Conservation (phyloP, 2,329 filamentous ascomycete species). For the Sporothrix pallida region DNA sequence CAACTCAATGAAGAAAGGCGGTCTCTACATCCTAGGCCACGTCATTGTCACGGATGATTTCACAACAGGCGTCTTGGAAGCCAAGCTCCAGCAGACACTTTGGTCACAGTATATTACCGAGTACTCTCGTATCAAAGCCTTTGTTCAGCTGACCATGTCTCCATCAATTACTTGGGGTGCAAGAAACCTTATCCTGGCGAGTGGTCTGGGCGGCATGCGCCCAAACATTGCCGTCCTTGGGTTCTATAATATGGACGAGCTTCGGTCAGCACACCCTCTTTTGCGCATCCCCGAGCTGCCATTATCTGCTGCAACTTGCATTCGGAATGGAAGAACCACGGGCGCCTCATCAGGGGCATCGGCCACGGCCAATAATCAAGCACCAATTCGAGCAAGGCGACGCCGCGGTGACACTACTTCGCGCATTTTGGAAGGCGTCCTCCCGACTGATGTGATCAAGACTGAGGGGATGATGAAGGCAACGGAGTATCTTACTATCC, state of each 20-base stretch:
- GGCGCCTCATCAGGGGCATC: neutral
- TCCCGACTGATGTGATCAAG: conserved; percentile 73
- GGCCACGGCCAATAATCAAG: neutral
- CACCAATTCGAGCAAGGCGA: conserved; percentile 40
- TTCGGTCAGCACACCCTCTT: conserved; percentile 64
- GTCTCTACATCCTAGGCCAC: conserved; percentile 82
- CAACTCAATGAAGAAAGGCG: conserved; percentile 88
- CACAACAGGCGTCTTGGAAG: conserved; percentile 76
- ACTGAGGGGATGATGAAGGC: conserved; percentile 72
- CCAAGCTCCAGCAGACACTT: conserved; percentile 76
- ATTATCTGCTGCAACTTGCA: neutral
- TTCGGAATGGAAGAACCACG: neutral
- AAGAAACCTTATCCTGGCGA: conserved; percentile 79
- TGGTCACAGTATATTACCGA: conserved; percentile 87
- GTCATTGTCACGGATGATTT: conserved; percentile 89
- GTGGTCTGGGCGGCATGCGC: conserved; percentile 84
- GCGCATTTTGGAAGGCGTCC: conserved; percentile 60
- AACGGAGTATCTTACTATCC: conserved; percentile 77
- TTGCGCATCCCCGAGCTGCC: conserved; percentile 61
- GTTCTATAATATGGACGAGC: conserved; percentile 80
- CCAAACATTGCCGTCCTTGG: conserved; percentile 85
- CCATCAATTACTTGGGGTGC: conserved; percentile 84
- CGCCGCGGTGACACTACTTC: conserved; percentile 61
- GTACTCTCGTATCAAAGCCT: conserved; percentile 84
- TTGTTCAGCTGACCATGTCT: conserved; percentile 84